Conservation (phyloP, 352 stramenopile genomes). For the Blastocystis sp. region DNA sequence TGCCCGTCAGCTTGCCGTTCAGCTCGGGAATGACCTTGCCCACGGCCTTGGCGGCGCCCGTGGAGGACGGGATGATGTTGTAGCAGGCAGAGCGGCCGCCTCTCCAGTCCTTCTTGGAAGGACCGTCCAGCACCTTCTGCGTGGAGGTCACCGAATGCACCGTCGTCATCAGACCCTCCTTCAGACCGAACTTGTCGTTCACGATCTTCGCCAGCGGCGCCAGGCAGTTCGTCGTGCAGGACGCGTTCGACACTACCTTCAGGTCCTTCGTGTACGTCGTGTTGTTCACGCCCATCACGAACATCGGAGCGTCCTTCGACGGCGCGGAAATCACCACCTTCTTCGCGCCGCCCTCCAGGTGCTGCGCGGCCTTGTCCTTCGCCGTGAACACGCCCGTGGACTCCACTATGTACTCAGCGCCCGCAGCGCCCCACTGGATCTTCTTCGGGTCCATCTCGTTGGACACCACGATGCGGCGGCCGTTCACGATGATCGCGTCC, state of each 20-base stretch:
- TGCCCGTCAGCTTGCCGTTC: conserved; percentile 86
- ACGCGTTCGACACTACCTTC: conserved; percentile 94
- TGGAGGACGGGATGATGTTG: conserved; percentile 98
- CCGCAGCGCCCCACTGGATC: conserved; percentile 84
- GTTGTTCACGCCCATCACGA: conserved; percentile 97
- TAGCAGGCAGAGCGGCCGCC: conserved; percentile 90
- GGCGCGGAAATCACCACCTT: conserved; percentile 95
- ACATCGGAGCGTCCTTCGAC: conserved; percentile 92
- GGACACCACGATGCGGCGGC: conserved; percentile 87
- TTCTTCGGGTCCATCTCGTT: conserved; percentile 87
- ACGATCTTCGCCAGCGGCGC: conserved; percentile 95
- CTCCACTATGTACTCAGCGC: conserved; percentile 91
- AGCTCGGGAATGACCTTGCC: conserved; percentile 93
- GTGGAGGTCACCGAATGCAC: conserved; percentile 96
- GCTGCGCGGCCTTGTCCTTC: conserved; percentile 84
- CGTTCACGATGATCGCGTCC: conserved; percentile 85
- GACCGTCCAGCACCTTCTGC: conserved; percentile 93
- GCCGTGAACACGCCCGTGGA: conserved; percentile 81
- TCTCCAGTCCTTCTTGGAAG: conserved; percentile 96
- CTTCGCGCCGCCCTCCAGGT: conserved; percentile 87
- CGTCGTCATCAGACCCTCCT: conserved; percentile 96
- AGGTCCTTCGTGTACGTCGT: conserved; percentile 87
- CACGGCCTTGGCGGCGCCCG: conserved; percentile 94
- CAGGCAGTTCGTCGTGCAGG: conserved; percentile 98
- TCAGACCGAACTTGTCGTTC: conserved; percentile 95